A percentile compares a stretch with the other conserved stretches of the same genome.
Conservation (phyloP, 2,329 filamentous ascomycete genomes). For the Fusarium sp. region DNA sequence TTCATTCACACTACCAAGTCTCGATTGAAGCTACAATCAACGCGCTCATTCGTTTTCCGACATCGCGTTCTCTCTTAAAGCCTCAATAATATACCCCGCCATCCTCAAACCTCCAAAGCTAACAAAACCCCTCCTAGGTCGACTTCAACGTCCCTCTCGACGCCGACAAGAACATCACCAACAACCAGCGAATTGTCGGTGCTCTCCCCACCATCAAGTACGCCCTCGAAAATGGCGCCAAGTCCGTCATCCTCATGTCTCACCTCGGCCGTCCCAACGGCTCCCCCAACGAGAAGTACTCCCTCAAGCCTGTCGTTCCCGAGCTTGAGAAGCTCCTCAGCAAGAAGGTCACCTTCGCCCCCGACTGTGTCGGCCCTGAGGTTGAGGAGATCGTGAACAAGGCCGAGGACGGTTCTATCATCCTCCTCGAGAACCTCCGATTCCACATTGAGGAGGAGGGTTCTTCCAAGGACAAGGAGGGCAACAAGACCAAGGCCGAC, state of each 20-base stretch:
- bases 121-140: conserved; percentile 69
- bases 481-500: conserved; percentile 98
- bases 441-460: conserved; percentile 99
- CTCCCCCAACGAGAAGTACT: conserved; percentile 91
- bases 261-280: conserved; percentile 97
- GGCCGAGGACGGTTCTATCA: conserved; percentile 82
- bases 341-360: conserved; percentile 86
- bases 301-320: conserved; percentile 88
- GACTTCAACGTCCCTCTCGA: conserved; percentile 99
- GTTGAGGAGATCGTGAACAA: conserved; percentile 91
- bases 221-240: conserved; percentile 88
- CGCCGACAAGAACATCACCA: conserved; percentile 91
- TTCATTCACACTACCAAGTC: neutral
- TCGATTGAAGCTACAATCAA: neutral
- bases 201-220: conserved; percentile 96
- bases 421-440: conserved; percentile 96
- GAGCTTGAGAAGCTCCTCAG: conserved; percentile 92
- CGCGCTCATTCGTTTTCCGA: neutral
- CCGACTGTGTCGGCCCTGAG: conserved; percentile 90
- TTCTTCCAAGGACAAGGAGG: conserved; percentile 90
- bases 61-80: neutral
- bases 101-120: conserved; percentile 30
- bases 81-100: conserved; percentile 30
- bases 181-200: conserved; percentile 97
- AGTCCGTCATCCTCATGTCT: conserved; percentile 96